phyloP scores from a whole-genome alignment of 305 asterid species.

The Plantago coronopus region DNA sequence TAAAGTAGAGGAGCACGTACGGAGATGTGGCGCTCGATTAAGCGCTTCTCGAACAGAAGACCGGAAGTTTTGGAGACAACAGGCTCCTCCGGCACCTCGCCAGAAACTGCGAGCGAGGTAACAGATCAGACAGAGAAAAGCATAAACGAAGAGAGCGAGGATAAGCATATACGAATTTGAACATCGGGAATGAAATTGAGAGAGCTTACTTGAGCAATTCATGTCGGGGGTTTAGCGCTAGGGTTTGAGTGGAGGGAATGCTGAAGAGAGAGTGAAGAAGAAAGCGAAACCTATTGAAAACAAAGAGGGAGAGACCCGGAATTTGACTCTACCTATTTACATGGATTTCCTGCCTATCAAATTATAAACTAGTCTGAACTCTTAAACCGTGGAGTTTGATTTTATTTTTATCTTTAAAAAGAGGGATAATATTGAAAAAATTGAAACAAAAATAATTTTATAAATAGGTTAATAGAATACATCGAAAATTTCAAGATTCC shows the following conservation, averaged over 20 bases:
- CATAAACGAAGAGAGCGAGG: background rate
- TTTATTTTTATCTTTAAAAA: too few relatives aligned
- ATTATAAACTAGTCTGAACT: too few relatives aligned
- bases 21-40: constrained; percentile 81
- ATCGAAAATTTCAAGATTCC: too few relatives aligned
- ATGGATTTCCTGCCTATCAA: too few relatives aligned
- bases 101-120: constrained; percentile 63
- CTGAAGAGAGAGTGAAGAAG: background rate
- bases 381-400: too few relatives aligned
- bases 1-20: constrained; percentile 35
- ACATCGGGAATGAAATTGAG: constrained; percentile 5
- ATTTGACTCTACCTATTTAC: too few relatives aligned
- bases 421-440: too few relatives aligned
- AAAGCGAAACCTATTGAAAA: background rate
- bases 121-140: constrained; percentile 26
- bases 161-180: background rate
- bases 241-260: constrained; percentile 32
- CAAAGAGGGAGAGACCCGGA: background rate
- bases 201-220: constrained; percentile 75
- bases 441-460: too few relatives aligned
- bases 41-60: constrained; percentile 78
- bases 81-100: constrained; percentile 99
- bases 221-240: constrained; percentile 29
- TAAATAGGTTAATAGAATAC: too few relatives aligned
- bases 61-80: constrained; percentile 77